phyloP scores from a whole-genome alignment of 2,329 filamentous ascomycete genomes.

The Microsporum ferrugineum region DNA sequence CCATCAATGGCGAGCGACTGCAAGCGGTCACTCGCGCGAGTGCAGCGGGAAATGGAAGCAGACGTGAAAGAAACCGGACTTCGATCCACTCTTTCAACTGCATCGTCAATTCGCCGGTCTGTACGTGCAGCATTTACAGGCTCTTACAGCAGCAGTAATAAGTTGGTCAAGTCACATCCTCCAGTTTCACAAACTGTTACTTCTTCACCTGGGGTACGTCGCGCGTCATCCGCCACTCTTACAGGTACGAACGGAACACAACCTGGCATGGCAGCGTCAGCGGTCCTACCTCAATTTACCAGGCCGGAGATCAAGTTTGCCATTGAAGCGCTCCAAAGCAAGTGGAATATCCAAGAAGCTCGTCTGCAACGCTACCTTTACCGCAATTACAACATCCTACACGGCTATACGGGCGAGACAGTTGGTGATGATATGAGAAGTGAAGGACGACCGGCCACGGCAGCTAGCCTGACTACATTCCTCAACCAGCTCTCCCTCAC shows the following conservation, averaged over 20 bases:
- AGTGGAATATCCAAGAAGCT: conserved; percentile 36
- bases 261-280: background rate
- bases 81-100: conserved; percentile 20
- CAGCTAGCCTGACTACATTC: conserved; percentile 29
- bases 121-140: conserved; percentile 31
- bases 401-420: conserved; percentile 21
- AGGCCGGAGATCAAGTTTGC: conserved; percentile 5
- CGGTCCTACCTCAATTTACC: conserved; percentile 6
- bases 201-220: background rate
- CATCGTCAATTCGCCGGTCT: conserved; percentile 34
- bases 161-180: conserved; percentile 22
- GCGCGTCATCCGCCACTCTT: background rate
- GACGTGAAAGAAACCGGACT: conserved; percentile 33
- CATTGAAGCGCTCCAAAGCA: conserved; percentile 24
- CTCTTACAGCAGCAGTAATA: conserved; percentile 20
- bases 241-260: conserved; percentile 7
- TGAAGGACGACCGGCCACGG: conserved; percentile 29
- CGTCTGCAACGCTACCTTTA: conserved; percentile 35
- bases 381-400: conserved; percentile 35
- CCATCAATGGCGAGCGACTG: conserved; percentile 54
- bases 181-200: conserved; percentile 6
- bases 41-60: conserved; percentile 45
- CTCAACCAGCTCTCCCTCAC: conserved; percentile 30
- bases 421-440: conserved; percentile 25
- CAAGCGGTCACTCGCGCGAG: conserved; percentile 48